Evolutionary conservation across 371 early-diverging fungal species (phyloP).

Genomic region (Fennellomyces sp.): DNA sequence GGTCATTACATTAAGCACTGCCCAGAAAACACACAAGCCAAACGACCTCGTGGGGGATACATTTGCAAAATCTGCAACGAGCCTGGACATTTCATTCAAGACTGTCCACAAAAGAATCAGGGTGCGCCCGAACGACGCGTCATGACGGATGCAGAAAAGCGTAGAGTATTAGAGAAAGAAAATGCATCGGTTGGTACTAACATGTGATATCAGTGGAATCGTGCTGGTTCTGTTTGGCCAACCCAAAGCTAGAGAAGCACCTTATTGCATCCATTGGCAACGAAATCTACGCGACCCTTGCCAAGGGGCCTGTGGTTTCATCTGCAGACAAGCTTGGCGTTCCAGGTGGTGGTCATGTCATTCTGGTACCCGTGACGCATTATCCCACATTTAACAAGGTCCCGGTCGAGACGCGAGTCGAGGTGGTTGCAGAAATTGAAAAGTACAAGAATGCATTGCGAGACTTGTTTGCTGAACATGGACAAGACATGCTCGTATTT

Average conservation of each 20-base stretch:
- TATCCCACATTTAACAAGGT: conserved; percentile 54
- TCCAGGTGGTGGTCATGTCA: conserved; percentile 72
- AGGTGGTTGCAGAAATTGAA: conserved; percentile 58
- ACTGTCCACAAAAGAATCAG: conserved; percentile 19
- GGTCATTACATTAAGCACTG: conserved; percentile 72
- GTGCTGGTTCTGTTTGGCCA: conserved; percentile 91
- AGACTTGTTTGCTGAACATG: conserved; percentile 48
- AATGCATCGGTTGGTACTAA: too few relatives aligned
- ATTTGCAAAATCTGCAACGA: conserved; percentile 56
- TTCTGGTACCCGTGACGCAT: conserved; percentile 79
- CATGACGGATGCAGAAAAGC: neutral
- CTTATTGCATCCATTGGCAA: conserved; percentile 75
- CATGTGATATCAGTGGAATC: conserved; percentile 36
- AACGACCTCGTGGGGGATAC: conserved; percentile 42
- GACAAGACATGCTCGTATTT: conserved; percentile 66
- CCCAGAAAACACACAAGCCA: conserved; percentile 34
- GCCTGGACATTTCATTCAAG: conserved; percentile 45
- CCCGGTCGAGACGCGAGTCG: conserved; percentile 39
- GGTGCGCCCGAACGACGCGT: too few relatives aligned
- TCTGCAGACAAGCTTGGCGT: conserved; percentile 23
- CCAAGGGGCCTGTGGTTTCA: conserved; percentile 73
- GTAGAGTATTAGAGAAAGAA: too few relatives aligned
- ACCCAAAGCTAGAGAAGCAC: conserved; percentile 79
- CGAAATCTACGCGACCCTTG: conserved; percentile 73
- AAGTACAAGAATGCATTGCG: conserved; percentile 58